phyloP scores from a whole-genome alignment of 306 rosid genomes.

The Leucaena leucocephala region DNA sequence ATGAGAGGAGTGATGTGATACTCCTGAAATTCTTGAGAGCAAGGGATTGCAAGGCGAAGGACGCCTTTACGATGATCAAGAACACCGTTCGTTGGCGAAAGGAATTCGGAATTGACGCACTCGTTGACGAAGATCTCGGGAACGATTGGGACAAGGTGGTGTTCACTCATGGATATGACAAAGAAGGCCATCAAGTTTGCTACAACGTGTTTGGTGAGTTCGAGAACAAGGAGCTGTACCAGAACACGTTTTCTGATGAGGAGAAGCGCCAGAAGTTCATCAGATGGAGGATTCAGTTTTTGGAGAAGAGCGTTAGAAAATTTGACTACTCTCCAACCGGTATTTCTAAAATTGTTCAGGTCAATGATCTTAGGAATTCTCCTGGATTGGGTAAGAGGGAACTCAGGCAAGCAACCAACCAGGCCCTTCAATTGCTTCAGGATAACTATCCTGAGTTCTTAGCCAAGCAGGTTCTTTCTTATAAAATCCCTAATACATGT shows the following conservation, averaged over 20 bases:
- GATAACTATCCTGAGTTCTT: constrained; percentile 94
- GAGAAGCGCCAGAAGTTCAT: constrained; percentile 69
- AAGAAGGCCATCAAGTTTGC: constrained; percentile 72
- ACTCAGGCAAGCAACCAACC: constrained; percentile 75
- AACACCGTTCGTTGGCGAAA: constrained; percentile 9
- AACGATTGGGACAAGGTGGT: constrained; percentile 67
- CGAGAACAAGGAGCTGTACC: constrained; percentile 59
- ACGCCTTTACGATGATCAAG: neutral
- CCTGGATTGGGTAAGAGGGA: constrained; percentile 73
- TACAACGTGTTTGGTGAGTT: constrained; percentile 88
- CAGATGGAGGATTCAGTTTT: constrained; percentile 66
- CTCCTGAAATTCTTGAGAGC: constrained; percentile 10
- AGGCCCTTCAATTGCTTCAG: constrained; percentile 75
- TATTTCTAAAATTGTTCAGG: constrained; percentile 51
- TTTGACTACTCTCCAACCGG: constrained; percentile 57
- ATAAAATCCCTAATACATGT: neutral
- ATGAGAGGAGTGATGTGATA: neutral
- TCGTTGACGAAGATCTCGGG: constrained; percentile 52
- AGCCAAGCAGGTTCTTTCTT: constrained; percentile 74
- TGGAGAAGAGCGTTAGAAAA: constrained; percentile 66
- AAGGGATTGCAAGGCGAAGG: constrained; percentile 2
- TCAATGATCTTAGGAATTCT: constrained; percentile 67
- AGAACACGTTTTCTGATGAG: constrained; percentile 71
- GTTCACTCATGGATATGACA: constrained; percentile 59
- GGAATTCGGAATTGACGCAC: constrained; percentile 1